Conservation (phyloP, 805 yeast genomes). For the Lipomyces japonicus region DNA sequence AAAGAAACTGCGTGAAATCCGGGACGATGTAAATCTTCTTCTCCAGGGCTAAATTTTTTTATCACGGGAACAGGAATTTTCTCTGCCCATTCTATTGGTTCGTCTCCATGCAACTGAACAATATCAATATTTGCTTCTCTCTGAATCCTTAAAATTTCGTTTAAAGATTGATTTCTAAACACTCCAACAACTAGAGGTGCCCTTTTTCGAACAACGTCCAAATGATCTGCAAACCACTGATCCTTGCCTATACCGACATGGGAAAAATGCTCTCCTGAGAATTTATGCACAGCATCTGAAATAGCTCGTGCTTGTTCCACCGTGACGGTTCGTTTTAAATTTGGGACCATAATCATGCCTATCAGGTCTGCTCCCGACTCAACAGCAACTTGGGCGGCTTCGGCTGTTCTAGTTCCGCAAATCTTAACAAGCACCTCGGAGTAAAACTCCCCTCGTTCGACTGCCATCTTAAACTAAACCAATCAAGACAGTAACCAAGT, state of each 20-base stretch:
- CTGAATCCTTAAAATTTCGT: slow-evolving; percentile 49
- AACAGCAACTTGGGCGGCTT: slow-evolving; percentile 70
- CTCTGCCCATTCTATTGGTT: slow-evolving; percentile 48
- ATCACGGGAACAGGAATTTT: slow-evolving; percentile 57
- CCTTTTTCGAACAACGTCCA: slow-evolving; percentile 5
- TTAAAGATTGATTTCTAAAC: slow-evolving; percentile 73
- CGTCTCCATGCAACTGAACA: slow-evolving; percentile 85
- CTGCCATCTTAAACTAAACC: background rate
- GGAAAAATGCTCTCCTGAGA: slow-evolving; percentile 1
- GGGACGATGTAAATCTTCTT: slow-evolving; percentile 34
- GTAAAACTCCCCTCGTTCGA: background rate
- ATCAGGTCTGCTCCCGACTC: slow-evolving; percentile 68
- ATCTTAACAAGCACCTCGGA: slow-evolving; percentile 56
- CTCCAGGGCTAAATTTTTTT: slow-evolving; percentile 64
- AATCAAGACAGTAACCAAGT: too few relatives aligned
- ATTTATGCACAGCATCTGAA: slow-evolving; percentile 35
- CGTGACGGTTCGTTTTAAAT: slow-evolving; percentile 65
- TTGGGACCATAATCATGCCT: slow-evolving; percentile 87
- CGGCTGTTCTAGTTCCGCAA: slow-evolving; percentile 70
- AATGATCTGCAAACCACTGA: slow-evolving; percentile 21
- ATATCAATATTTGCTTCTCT: slow-evolving; percentile 57
- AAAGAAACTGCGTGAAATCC: slow-evolving; percentile 54
- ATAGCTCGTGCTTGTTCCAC: slow-evolving; percentile 47
- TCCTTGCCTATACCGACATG: background rate
- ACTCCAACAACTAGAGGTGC: slow-evolving; percentile 83